Percentiles rank a stretch among this genome's conserved stretches.
These are phyloP conservation scores for Rubia tinctorum DNA, from an alignment of 305 asterid species.

Conservation along the genomic window DNA sequence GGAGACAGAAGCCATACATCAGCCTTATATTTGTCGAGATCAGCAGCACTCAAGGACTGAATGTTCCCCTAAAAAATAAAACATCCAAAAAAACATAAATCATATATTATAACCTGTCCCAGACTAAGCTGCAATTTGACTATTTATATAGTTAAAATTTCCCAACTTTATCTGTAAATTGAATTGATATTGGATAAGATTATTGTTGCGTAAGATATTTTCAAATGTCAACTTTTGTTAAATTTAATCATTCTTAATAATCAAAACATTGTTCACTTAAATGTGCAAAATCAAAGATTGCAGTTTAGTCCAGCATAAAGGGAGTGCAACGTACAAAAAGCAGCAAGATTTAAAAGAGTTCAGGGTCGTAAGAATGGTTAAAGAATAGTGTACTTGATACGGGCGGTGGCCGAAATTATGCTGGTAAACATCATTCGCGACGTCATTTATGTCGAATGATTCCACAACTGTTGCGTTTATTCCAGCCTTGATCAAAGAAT, in stretches of 20 bases:
- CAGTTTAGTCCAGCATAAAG: not conserved
- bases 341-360: not conserved
- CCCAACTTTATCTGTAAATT: not conserved
- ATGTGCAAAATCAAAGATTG: not conserved
- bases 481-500: constrained; percentile 72
- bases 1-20: constrained; percentile 93
- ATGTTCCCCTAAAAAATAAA: constrained; percentile 71
- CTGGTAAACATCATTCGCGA: constrained; percentile 86
- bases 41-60: constrained; percentile 80
- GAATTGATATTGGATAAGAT: not conserved
- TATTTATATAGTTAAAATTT: too few relatives aligned
- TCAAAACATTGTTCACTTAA: not conserved
- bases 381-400: constrained; percentile 47
- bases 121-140: not conserved
- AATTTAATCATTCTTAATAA: not conserved
- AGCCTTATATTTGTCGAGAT: constrained; percentile 70
- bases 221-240: not conserved
- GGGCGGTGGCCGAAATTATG: constrained; percentile 97
- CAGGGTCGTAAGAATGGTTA: not conserved
- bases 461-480: constrained; percentile 71
- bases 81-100: not conserved
- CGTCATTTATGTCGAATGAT: constrained; percentile 88
- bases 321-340: not conserved
- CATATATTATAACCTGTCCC: not conserved
- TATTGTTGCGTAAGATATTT: not conserved